Conservation (phyloP, 1,284 basidiomycete genomes). For the Puccinia hordei region DNA sequence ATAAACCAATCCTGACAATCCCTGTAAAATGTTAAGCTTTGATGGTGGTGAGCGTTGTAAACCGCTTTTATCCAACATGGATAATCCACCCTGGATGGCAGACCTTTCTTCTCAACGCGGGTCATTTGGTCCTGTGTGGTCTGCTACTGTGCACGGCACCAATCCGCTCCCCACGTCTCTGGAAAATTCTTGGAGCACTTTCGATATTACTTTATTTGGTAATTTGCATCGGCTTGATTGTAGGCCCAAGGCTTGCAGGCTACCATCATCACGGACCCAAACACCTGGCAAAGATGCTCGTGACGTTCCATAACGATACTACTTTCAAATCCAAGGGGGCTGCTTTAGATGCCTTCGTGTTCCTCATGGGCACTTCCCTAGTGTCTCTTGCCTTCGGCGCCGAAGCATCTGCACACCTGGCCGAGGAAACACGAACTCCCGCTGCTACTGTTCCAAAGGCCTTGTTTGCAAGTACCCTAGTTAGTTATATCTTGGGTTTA, state of each 20-base stretch:
- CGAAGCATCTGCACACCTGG: constrained; percentile 47
- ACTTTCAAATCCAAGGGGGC: constrained; percentile 29
- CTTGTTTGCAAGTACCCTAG: constrained; percentile 27
- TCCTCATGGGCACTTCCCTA: constrained; percentile 46
- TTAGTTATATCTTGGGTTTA: constrained; percentile 42
- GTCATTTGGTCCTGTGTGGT: constrained; percentile 23
- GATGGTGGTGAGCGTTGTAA: constrained; percentile 28
- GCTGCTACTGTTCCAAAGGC: constrained; percentile 38
- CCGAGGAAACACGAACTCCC: constrained; percentile 40
- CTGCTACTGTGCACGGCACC: constrained; percentile 30
- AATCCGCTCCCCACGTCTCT: constrained; percentile 38
- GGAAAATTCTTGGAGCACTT: constrained; percentile 38
- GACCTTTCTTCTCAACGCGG: constrained; percentile 41
- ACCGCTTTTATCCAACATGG: constrained; percentile 17
- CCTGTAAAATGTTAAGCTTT: too few relatives aligned
- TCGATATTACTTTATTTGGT: constrained; percentile 34
- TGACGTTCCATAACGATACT: constrained; percentile 30
- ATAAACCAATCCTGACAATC: too few relatives aligned
- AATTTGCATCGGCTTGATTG: constrained; percentile 30
- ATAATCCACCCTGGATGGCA: constrained; percentile 25
- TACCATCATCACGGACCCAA: neutral
- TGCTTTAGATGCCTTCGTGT: constrained; percentile 28
- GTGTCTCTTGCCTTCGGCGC: constrained; percentile 46
- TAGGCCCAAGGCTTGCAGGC: constrained; percentile 25
- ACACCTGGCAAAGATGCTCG: constrained; percentile 15